These are phyloP conservation scores for Beauveria varroae DNA, from an alignment of 2,329 filamentous ascomycete species.

Conservation along the genomic window DNA sequence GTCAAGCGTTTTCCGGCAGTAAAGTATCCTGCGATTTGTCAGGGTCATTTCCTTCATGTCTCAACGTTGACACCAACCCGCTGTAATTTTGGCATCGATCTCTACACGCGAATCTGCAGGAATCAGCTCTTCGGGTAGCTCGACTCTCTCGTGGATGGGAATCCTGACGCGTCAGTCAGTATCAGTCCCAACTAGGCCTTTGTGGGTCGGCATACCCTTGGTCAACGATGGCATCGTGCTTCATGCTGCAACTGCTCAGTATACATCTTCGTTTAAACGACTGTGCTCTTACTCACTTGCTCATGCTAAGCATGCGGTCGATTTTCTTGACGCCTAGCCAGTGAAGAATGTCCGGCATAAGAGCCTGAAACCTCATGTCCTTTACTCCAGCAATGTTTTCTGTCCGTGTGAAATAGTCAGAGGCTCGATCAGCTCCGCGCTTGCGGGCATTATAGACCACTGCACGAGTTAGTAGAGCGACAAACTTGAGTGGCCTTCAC, in stretches of 20 bases:
- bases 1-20: constrained; percentile 88
- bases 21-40: constrained; percentile 52
- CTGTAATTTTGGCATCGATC: constrained; percentile 97
- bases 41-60: not conserved
- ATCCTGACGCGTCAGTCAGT: constrained; percentile 44
- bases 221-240: constrained; percentile 80
- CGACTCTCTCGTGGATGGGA: constrained; percentile 81
- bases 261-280: not conserved
- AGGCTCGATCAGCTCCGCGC: constrained; percentile 70
- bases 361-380: constrained; percentile 92
- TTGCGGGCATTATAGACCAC: constrained; percentile 75
- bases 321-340: constrained; percentile 99
- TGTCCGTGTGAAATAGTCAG: constrained; percentile 94
- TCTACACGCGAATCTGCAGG: constrained; percentile 94
- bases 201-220: constrained; percentile 53
- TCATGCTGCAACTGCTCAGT: constrained; percentile 54
- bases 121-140: constrained; percentile 89
- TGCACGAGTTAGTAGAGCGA: constrained; percentile 9
- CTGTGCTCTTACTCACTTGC: constrained; percentile 55
- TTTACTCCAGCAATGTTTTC: constrained; percentile 97
- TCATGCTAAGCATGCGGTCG: constrained; percentile 97
- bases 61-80: constrained; percentile 51
- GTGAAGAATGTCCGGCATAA: constrained; percentile 97
- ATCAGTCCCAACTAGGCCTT: constrained; percentile 6
- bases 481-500: not conserved